Evolutionary conservation across 352 stramenopile species (phyloP).

Genomic region (Phytopythium chamaehyphon): DNA sequence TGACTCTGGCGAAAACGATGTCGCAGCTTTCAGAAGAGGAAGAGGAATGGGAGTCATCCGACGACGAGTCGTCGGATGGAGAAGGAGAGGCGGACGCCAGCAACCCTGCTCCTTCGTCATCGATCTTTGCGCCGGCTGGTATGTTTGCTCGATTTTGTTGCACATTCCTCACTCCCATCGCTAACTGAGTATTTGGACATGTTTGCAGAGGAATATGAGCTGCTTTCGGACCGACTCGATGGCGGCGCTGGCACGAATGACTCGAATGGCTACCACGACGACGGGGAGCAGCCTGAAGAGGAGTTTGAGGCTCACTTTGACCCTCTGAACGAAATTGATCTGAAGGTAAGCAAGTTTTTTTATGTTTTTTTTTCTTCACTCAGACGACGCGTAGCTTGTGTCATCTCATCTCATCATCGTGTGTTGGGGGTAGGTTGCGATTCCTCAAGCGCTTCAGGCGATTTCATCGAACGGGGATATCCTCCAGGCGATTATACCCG

Average conservation of each 20-base stretch:
- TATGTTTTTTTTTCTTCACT: too few relatives aligned
- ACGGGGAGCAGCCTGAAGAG: slow-evolving; percentile 57
- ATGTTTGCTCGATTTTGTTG: slow-evolving; percentile 7
- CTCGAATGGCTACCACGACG: slow-evolving; percentile 18
- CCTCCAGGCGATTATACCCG: slow-evolving; percentile 59
- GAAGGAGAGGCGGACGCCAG: slow-evolving; percentile 25
- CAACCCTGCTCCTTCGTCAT: slow-evolving; percentile 20
- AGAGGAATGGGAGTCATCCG: slow-evolving; percentile 72
- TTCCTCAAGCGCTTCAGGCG: slow-evolving; percentile 53
- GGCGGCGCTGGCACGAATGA: slow-evolving; percentile 25
- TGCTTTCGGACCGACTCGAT: slow-evolving; percentile 60
- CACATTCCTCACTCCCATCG: neutral
- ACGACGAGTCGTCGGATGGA: slow-evolving; percentile 66
- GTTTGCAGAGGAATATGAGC: slow-evolving; percentile 54
- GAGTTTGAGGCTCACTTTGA: slow-evolving; percentile 82
- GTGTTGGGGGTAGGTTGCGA: slow-evolving; percentile 28
- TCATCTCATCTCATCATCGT: neutral
- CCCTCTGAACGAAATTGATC: slow-evolving; percentile 68
- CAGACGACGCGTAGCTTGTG: too few relatives aligned
- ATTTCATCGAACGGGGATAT: slow-evolving; percentile 44
- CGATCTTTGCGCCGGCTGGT: slow-evolving; percentile 75
- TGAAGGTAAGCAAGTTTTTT: slow-evolving; percentile 43
- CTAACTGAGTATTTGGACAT: too few relatives aligned
- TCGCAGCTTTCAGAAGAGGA: slow-evolving; percentile 67
- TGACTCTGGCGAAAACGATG: slow-evolving; percentile 70